phyloP scores from a whole-genome alignment of 2,329 filamentous ascomycete genomes.

The Hansfordia pulvinata region DNA sequence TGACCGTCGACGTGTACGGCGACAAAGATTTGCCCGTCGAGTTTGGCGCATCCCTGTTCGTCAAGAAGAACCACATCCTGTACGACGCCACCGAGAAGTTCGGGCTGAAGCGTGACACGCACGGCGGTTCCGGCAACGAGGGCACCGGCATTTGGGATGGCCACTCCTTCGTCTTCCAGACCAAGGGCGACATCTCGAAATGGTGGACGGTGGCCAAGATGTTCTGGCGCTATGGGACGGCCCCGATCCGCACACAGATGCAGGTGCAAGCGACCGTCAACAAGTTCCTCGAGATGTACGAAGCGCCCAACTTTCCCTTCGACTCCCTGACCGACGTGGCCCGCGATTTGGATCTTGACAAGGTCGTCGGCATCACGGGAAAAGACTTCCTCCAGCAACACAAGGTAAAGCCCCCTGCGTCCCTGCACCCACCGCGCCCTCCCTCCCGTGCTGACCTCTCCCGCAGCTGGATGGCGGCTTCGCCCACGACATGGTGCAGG shows the following conservation, averaged over 20 bases:
- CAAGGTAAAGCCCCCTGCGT: too few relatives aligned
- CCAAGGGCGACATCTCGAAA: constrained; percentile 41
- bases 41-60: constrained; percentile 85
- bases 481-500: constrained; percentile 72
- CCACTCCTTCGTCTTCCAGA: constrained; percentile 53
- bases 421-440: constrained; percentile 6
- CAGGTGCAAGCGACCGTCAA: constrained; percentile 59
- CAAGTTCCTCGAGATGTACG: constrained; percentile 69
- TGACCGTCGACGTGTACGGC: constrained; percentile 67
- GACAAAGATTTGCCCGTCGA: constrained; percentile 60
- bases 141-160: constrained; percentile 79
- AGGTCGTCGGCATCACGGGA: constrained; percentile 58
- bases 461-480: constrained; percentile 49
- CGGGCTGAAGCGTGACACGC: constrained; percentile 43
- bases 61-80: constrained; percentile 71
- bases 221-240: constrained; percentile 72
- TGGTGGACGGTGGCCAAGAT: constrained; percentile 77
- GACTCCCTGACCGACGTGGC: constrained; percentile 56
- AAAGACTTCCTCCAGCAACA: constrained; percentile 57
- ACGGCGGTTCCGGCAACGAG: constrained; percentile 32
- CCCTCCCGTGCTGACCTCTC: not conserved
- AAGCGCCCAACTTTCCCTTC: constrained; percentile 75
- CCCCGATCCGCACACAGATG: constrained; percentile 59
- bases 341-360: constrained; percentile 51
- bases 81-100: constrained; percentile 59